Conservation (phyloP, 2,329 filamentous ascomycete genomes). For the Graphium sp. region DNA sequence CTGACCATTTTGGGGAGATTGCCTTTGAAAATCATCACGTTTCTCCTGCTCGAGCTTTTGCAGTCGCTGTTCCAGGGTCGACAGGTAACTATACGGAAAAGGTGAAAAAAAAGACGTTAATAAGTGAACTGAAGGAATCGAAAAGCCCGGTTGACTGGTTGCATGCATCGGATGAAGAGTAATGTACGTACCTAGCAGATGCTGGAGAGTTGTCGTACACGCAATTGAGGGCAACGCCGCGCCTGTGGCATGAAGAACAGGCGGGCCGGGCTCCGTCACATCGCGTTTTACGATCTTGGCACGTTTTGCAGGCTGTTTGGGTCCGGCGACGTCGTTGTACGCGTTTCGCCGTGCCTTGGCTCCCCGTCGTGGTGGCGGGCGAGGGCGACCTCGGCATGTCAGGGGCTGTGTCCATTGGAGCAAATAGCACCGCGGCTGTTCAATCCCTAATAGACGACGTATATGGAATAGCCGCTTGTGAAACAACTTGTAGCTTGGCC, state of each 20-base stretch:
- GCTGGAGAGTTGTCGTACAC: conserved; percentile 1
- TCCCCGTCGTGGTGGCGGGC: too few relatives aligned
- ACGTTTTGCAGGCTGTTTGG: conserved; percentile 3
- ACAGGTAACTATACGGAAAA: background rate
- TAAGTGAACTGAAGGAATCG: background rate
- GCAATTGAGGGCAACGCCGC: conserved; percentile 2
- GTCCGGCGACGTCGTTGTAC: conserved; percentile 1
- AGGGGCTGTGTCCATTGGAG: too few relatives aligned
- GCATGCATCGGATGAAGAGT: background rate
- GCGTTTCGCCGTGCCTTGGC: background rate
- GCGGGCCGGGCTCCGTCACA: conserved; percentile 3
- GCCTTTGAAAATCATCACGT: too few relatives aligned
- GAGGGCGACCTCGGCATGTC: too few relatives aligned
- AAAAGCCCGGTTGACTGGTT: too few relatives aligned
- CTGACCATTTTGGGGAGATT: too few relatives aligned
- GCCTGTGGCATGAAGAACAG: conserved; percentile 3
- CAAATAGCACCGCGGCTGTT: too few relatives aligned
- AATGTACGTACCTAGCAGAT: background rate
- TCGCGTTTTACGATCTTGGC: conserved; percentile 4
- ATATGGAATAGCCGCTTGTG: too few relatives aligned
- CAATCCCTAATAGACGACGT: too few relatives aligned
- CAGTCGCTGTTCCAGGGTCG: conserved; percentile 2
- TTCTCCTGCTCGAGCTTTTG: conserved; percentile 1
- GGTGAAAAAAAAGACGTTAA: background rate
- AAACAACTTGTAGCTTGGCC: too few relatives aligned